Base-by-base conservation (phyloP, 345 rosid genomes). In the Lumnitzera racemosa region DNA sequence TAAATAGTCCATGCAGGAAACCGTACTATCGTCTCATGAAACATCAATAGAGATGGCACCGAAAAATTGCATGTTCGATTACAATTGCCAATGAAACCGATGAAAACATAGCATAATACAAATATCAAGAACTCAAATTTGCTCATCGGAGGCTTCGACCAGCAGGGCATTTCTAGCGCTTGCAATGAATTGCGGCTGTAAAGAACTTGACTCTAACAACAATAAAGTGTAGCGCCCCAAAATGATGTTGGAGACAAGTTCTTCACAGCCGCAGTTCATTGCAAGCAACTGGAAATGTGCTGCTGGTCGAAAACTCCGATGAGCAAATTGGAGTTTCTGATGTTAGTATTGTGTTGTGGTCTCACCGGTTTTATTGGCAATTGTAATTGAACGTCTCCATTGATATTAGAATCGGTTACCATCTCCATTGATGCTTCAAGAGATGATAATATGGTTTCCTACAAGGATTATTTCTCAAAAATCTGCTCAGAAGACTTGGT, bases 401-500 rank as follows among this genome's bases (percentile, higher is more conserved):
- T 20, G 20, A 20, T 20, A 1, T 20, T 20, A 20, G 20, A 20
- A 20, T 20, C 1, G 20, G 20, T 0, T 20, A 20, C 20, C 20
- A 20, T 20, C 20, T 20, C 20, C 20, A 20, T 20, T 20, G 20
- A 20, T 20, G 20, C 20, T 20, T 20, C 20, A 20, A 0, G 20
- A 20, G 20, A 20, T 20, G 20, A 20, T 20, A 20, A 20, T 20
- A 20, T 20, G 20, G 20, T 20, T 20, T 20, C 20, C 20, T 20
- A 20, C 20, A 20, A 20, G 20, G 20, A 20, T 20, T 20, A 20
- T 20, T 20, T 20, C 20, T 20, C 78, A 1, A 74, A 74, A 53
- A 55, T 77, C 56, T 92, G 98, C 66, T 92, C 96, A 0, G 72
- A 77, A 56, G 98, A 68, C 67, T 89, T 92, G 96, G 94, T n/a